Conservation (phyloP, 2,329 filamentous ascomycete genomes). For the Ciborinia camelliae region DNA sequence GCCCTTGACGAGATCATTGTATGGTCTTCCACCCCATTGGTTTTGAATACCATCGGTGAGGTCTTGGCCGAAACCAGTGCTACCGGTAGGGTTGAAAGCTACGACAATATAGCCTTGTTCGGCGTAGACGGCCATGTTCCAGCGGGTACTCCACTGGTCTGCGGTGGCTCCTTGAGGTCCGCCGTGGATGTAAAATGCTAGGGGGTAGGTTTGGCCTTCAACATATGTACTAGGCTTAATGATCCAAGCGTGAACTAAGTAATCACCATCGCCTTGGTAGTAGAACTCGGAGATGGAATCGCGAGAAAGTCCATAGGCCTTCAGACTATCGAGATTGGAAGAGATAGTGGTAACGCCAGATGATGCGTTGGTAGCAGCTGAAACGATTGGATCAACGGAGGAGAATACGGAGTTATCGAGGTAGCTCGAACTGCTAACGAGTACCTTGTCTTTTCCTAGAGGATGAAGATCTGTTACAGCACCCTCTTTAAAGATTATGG, state of each 20-base stretch:
- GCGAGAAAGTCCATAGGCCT: constrained; percentile 27
- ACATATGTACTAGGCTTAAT: constrained; percentile 49
- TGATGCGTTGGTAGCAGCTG: constrained; percentile 24
- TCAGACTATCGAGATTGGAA: constrained; percentile 24
- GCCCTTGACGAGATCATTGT: constrained; percentile 72
- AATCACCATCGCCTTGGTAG: constrained; percentile 29
- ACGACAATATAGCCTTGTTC: constrained; percentile 82
- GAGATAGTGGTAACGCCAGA: constrained; percentile 24
- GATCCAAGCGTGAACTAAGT: constrained; percentile 29
- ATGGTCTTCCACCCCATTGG: constrained; percentile 57
- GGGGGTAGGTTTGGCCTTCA: constrained; percentile 66
- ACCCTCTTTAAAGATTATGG: constrained; percentile 16
- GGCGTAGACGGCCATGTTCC: constrained; percentile 80
- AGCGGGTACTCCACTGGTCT: constrained; percentile 74
- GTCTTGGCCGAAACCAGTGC: constrained; percentile 72
- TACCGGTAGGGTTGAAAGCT: constrained; percentile 72
- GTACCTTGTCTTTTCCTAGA: constrained; percentile 40
- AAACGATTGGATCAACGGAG: constrained; percentile 39
- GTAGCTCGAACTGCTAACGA: constrained; percentile 60
- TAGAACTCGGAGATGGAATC: constrained; percentile 29
- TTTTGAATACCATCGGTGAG: constrained; percentile 51
- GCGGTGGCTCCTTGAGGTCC: constrained; percentile 75
- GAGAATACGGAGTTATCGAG: constrained; percentile 68
- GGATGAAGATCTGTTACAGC: constrained; percentile 39
- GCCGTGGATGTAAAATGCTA: constrained; percentile 75